Percentiles rank a stretch among this genome's conserved stretches.
Evolutionary conservation across 2,329 filamentous ascomycete species (phyloP).

Genomic region (Fusarium musae): DNA sequence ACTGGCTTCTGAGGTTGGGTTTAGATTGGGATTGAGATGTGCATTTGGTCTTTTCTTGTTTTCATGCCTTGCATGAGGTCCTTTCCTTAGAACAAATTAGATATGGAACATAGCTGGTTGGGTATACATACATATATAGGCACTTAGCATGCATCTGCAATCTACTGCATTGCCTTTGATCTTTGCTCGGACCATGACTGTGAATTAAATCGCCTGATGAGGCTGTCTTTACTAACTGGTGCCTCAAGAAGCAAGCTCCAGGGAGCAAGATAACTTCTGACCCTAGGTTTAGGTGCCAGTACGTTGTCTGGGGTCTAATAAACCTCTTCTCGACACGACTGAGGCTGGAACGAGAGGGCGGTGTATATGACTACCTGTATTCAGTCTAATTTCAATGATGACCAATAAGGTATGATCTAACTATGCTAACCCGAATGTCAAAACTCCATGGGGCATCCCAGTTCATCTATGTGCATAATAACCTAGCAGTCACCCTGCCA

Average conservation of each 20-base stretch:
- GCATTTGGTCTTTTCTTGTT: constrained; percentile 21
- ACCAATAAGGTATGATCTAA: background rate
- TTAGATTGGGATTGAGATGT: constrained; percentile 8
- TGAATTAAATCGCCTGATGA: accelerated
- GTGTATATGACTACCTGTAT: background rate
- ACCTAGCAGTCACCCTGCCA: constrained; percentile 63
- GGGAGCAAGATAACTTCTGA: accelerated
- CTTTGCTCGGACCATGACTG: accelerated
- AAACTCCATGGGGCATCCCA: constrained; percentile 19
- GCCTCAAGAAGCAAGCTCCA: no score
- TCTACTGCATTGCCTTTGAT: constrained; percentile 30
- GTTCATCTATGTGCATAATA: background rate
- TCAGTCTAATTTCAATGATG: constrained; percentile 6
- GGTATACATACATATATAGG: constrained; percentile 32
- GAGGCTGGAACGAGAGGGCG: accelerated
- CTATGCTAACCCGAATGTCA: background rate
- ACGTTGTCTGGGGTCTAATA: accelerated
- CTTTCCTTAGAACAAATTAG: constrained; percentile 35
- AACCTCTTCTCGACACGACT: accelerated
- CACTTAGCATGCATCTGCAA: constrained; percentile 32
- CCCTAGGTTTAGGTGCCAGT: accelerated
- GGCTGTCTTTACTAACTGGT: accelerated
- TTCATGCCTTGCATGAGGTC: constrained; percentile 47
- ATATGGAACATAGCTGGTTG: constrained; percentile 20
- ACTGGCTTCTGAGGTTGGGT: background rate